Evolutionary conservation across 1,284 basidiomycete species (phyloP), one percentile per base, ranked within the genome.

Genomic region (Cutaneotrichosporon sp.): DNA sequence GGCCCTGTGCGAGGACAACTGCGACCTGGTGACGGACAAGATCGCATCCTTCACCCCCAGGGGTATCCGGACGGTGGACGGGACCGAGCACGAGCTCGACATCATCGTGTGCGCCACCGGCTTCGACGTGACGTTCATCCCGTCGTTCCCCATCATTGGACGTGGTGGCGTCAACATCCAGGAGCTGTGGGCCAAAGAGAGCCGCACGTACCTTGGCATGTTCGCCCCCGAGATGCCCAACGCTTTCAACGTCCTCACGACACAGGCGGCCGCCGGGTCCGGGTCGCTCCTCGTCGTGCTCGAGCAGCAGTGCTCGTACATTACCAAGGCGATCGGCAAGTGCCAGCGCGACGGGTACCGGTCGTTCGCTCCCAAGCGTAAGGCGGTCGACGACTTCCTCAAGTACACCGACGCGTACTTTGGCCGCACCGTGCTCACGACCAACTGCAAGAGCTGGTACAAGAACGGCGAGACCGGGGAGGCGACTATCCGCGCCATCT

Each of bases 151-250:
- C 0, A 62, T 70, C 49, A 59, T 62, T 34, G 63, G 61, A 27
- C 45, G 43, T 5, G 59, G 63, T 27, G 71, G 72, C 13, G 34
- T 56, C 43, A 71, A 73, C 59, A 59, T 77, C 9, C 67, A 73
- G 54, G 73, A 76, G 34, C 31, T 53, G 11, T 76, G 74, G 74
- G 58, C 42, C 20, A 36, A 70, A 60, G 60, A 63, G 59, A 25
- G 61, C 42, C 54, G 68, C 58, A 67, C 68, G 27, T 76, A 76
- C 52, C 57, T 76, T 2, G 72, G 71, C 27, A 62, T 75, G 50
- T 63, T 69, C 2, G 59, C 72, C 29, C 64, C 69, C 9, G 68
- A 73, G 54, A 67, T 71, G 20, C 75, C 75, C 16, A 77, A 77
- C 60, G 33, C 60, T 34, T 54, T 59, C 49, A 42, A 50, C 42